Percentiles rank a stretch among this genome's conserved stretches.
Evolutionary conservation across 345 rosid genomes (phyloP).

Genomic region (Abelmoschus esculentus): DNA sequence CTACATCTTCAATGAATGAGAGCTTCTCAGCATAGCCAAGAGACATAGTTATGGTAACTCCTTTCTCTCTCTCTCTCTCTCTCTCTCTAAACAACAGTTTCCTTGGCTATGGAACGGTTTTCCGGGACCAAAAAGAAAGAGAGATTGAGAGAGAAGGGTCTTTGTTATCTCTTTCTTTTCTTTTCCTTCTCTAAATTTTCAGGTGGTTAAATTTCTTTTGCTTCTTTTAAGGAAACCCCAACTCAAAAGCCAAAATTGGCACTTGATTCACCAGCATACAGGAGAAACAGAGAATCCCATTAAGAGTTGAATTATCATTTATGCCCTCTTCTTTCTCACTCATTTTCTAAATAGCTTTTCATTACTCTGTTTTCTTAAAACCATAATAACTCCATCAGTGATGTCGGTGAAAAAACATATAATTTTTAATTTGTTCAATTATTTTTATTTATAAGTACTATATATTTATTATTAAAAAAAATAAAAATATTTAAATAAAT

Average conservation of each 20-base stretch:
- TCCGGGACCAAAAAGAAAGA: conserved; percentile 10
- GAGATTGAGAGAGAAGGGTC: conserved; percentile 6
- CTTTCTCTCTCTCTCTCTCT: conserved; percentile 6
- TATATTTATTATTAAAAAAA: too few relatives aligned
- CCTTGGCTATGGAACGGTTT: background rate
- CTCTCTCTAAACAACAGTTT: background rate
- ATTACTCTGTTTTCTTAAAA: too few relatives aligned
- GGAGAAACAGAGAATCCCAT: background rate
- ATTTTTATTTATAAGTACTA: too few relatives aligned
- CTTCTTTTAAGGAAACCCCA: conserved; percentile 43
- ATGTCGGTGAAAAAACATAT: too few relatives aligned
- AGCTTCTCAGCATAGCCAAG: conserved; percentile 98
- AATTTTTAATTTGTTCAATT: too few relatives aligned
- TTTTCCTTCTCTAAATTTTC: conserved; percentile 14
- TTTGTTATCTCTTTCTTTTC: background rate
- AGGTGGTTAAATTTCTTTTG: conserved; percentile 11
- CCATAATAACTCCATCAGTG: too few relatives aligned
- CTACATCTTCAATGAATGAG: conserved; percentile 98
- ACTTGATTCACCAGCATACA: conserved; percentile 13
- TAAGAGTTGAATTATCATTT: background rate
- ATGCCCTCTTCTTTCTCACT: background rate
- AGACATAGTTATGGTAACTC: conserved; percentile 50
- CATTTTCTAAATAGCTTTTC: background rate
- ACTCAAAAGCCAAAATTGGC: conserved; percentile 13
- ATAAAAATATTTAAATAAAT: too few relatives aligned